Percentiles rank a stretch among this genome's conserved stretches.
Evolutionary conservation across 2,329 filamentous ascomycete species (phyloP).

Genomic region (Botryotinia narcissicola): DNA sequence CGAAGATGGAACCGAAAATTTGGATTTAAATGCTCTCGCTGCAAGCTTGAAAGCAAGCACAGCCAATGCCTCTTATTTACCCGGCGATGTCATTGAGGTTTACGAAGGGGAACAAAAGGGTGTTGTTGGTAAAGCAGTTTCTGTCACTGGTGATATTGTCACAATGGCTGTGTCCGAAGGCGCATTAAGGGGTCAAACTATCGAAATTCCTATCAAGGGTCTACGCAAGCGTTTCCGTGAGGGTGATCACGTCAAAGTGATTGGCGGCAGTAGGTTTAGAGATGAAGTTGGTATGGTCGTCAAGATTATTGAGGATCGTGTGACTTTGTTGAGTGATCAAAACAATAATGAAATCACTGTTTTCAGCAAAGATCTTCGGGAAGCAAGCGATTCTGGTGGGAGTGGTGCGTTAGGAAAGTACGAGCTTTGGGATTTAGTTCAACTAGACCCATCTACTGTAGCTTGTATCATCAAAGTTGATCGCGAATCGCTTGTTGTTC

Average conservation of each 20-base stretch:
- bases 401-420: slow-evolving; percentile 83
- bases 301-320: slow-evolving; percentile 85
- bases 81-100: slow-evolving; percentile 94
- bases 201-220: slow-evolving; percentile 89
- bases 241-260: slow-evolving; percentile 98
- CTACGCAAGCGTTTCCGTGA: slow-evolving; percentile 89
- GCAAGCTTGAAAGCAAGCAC: slow-evolving; percentile 85
- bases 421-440: slow-evolving; percentile 88
- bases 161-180: slow-evolving; percentile 83
- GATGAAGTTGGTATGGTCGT: slow-evolving; percentile 98
- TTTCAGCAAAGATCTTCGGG: slow-evolving; percentile 93
- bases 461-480: slow-evolving; percentile 94
- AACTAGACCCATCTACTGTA: slow-evolving; percentile 88
- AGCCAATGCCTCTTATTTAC: slow-evolving; percentile 78
- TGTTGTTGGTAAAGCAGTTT: slow-evolving; percentile 79
- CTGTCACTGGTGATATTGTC: slow-evolving; percentile 88
- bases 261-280: slow-evolving; percentile 88
- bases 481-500: slow-evolving; percentile 81
- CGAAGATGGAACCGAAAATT: slow-evolving; percentile 89
- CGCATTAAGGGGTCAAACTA: slow-evolving; percentile 74
- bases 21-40: slow-evolving; percentile 87
- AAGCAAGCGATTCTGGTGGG: slow-evolving; percentile 88
- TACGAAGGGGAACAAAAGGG: slow-evolving; percentile 94
- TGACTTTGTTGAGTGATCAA: slow-evolving; percentile 90
- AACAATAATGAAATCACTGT: slow-evolving; percentile 93